phyloP scores from a whole-genome alignment of 2,329 filamentous ascomycete species.

The Ophiostoma himal-ulmi region DNA sequence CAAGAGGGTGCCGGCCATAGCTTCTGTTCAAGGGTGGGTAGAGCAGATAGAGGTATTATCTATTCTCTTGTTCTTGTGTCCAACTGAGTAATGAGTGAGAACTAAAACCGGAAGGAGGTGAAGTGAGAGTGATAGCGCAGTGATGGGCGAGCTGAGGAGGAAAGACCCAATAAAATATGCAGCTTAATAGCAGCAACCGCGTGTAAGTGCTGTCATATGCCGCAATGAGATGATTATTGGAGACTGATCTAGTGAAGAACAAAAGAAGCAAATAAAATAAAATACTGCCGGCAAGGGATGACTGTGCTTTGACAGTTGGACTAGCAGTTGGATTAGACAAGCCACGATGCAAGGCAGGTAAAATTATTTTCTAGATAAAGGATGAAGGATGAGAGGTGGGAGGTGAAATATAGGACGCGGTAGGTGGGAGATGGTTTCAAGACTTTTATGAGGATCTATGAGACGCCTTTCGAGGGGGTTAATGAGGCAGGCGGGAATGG shows the following conservation, averaged over 20 bases:
- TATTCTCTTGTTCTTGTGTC: no score
- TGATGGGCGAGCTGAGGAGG: not conserved
- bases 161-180: constrained; percentile 2
- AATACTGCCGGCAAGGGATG: not conserved
- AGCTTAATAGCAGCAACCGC: not conserved
- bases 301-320: not conserved
- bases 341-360: not conserved
- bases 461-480: not conserved
- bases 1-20: constrained; percentile 1
- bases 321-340: not conserved
- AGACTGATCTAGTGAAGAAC: not conserved
- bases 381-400: not conserved
- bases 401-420: no score
- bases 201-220: constrained; percentile 9
- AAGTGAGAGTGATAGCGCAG: not conserved
- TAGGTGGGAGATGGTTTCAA: not conserved
- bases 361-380: not conserved
- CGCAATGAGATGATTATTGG: not conserved
- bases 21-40: not conserved
- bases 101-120: not conserved
- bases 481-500: not conserved
- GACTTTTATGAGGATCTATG: not conserved
- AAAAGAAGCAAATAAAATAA: not conserved
- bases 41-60: not conserved
- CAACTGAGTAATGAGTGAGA: not conserved